Evolutionary conservation across 106 monocot species (phyloP).

Genomic region (Narthecium ossifragum): DNA sequence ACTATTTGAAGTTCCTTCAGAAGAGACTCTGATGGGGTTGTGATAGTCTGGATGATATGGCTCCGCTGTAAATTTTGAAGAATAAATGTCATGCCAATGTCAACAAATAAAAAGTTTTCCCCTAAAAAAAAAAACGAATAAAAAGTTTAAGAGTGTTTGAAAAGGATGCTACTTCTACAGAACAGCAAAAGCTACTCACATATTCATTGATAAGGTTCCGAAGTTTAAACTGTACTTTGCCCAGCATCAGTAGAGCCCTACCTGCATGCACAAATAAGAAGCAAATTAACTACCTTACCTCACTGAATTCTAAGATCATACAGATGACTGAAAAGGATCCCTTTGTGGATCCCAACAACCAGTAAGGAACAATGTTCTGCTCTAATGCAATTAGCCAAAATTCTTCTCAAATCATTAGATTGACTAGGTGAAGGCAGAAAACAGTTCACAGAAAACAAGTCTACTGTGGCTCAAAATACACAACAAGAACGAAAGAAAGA

Average conservation of each 20-base stretch:
- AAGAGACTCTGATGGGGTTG: slow-evolving; percentile 72
- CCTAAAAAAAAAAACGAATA: not conserved
- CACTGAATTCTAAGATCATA: not conserved
- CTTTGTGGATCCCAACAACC: not conserved
- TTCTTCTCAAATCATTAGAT: not conserved
- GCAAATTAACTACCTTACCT: not conserved
- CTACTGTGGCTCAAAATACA: not conserved
- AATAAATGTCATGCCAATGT: not conserved
- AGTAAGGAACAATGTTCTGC: not conserved
- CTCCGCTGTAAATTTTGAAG: slow-evolving; percentile 32
- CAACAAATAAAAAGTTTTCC: not conserved
- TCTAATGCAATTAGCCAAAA: not conserved
- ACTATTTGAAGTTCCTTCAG: slow-evolving; percentile 66
- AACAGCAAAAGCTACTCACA: slow-evolving; percentile 30
- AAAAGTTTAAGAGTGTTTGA: not conserved
- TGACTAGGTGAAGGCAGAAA: not conserved
- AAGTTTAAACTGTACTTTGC: slow-evolving; percentile 76
- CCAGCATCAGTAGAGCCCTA: slow-evolving; percentile 63
- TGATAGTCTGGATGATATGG: slow-evolving; percentile 62
- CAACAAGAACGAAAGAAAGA: not conserved
- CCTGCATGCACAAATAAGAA: slow-evolving; percentile 27
- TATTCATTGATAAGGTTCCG: slow-evolving; percentile 75
- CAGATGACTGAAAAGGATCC: not conserved
- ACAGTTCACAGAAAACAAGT: not conserved
- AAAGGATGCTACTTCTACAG: not conserved